Evolutionary conservation across 2,329 filamentous ascomycete genomes (phyloP).

Genomic region (Colletotrichum graminicola): DNA sequence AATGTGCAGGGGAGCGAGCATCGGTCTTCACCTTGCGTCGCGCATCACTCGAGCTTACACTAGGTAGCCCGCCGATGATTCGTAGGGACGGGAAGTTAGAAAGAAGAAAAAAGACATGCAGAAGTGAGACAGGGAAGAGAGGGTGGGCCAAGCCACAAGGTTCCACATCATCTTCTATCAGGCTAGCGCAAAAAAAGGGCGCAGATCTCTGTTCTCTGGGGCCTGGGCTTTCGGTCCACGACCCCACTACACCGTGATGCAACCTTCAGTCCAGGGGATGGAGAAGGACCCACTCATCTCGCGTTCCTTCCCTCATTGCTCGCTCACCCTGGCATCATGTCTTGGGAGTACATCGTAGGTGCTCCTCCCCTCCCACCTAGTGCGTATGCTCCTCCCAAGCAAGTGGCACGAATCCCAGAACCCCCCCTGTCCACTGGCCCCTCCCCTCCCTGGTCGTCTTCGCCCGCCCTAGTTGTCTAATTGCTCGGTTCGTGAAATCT

Average conservation of each 20-base stretch:
- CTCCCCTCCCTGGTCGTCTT: background rate
- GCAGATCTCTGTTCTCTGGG: conserved; percentile 42
- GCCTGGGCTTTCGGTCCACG: conserved; percentile 32
- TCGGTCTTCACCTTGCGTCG: conserved; percentile 33
- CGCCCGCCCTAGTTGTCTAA: background rate
- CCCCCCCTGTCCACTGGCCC: background rate
- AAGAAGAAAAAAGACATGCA: conserved; percentile 7
- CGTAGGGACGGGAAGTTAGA: background rate
- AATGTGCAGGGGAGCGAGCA: conserved; percentile 31
- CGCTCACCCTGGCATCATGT: conserved; percentile 12
- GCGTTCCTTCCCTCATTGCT: conserved; percentile 16
- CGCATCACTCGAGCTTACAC: conserved; percentile 26
- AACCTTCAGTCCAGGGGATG: conserved; percentile 30
- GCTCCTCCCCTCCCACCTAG: background rate
- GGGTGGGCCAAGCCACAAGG: conserved; percentile 12
- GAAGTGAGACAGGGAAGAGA: background rate
- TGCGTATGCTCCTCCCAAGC: background rate
- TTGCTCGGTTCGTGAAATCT: background rate
- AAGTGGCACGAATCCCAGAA: background rate
- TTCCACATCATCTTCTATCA: conserved; percentile 30
- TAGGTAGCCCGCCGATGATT: conserved; percentile 15
- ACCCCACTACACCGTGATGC: conserved; percentile 11
- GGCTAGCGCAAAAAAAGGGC: conserved; percentile 40
- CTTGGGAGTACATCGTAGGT: conserved; percentile 7
- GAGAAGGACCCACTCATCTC: conserved; percentile 12